Evolutionary conservation across 345 rosid genomes (phyloP).

Genomic region (Viola odorata): DNA sequence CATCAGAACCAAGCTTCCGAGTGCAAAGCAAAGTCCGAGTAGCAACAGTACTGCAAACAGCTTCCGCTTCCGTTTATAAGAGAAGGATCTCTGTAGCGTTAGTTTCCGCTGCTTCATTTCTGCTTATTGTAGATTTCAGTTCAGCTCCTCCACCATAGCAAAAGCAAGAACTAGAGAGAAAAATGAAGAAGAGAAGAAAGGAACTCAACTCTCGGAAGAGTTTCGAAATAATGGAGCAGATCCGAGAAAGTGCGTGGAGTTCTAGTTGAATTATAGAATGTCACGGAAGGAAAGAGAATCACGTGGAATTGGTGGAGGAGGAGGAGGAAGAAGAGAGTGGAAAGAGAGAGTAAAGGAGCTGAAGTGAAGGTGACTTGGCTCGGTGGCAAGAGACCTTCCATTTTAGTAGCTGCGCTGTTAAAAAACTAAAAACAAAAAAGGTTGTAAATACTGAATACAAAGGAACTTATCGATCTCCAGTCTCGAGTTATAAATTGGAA

Average conservation of each 20-base stretch:
- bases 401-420: background rate
- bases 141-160: background rate
- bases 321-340: background rate
- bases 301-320: too few relatives aligned
- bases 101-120: constrained; percentile 66
- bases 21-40: constrained; percentile 42
- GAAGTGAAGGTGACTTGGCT: constrained; percentile 1
- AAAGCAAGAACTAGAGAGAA: background rate
- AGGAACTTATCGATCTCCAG: too few relatives aligned
- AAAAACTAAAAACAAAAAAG: background rate
- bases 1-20: constrained; percentile 47
- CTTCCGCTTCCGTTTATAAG: constrained; percentile 69
- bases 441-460: too few relatives aligned
- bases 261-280: background rate
- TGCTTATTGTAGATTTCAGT: background rate
- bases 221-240: background rate
- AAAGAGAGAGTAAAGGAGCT: background rate
- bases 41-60: constrained; percentile 32
- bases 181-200: too few relatives aligned
- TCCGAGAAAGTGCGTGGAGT: background rate
- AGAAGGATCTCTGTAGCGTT: constrained; percentile 36
- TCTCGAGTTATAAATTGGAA: too few relatives aligned
- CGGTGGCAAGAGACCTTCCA: background rate
- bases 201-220: background rate
- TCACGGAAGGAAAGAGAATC: background rate